Evolutionary conservation across 164 flowering plant species (phyloP), one percentile per base, ranked within the genome.

Genomic region (Magnolia officinalis): DNA sequence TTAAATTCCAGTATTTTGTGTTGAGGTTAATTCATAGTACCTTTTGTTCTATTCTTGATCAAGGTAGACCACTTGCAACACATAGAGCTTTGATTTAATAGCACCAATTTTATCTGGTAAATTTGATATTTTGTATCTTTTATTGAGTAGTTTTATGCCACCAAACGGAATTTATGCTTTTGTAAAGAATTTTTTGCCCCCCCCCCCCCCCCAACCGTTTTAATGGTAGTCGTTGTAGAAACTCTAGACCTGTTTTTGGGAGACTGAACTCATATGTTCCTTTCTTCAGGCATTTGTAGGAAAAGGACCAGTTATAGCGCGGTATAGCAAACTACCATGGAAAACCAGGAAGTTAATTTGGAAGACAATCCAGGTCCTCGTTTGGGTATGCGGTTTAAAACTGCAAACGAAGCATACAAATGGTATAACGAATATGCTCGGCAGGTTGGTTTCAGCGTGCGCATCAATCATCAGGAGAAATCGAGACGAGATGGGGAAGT

Each of bases 341-440:
- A 31, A 6, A 68, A 37, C 71, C 29, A 68, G 29, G 71, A 68
- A 16, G 50, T 29, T 68, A 68, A 68, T 31, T 16, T 68, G 71
- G 71, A 68, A 29, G 71, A 68, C 49, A 68, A 68, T 29, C 31
- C 71, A 29, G 45, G 71, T 13, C 71, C 45, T 11, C 31, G 71
- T 7, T 18, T 68, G 8, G 71, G 71, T 1, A 68, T 68, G 71
- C 71, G 31, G 71, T 68, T 68, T 31, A 68, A 68, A 68, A 68
- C 71, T 31, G 18, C 71, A 1, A 37, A 29, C 14, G 71, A 68
- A 24, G 71, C 71, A 29, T 68, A 68, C 50, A 68, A 37, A 68
- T 68, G 71, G 71, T 75, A 75, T 24, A 75, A 75, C 50, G 72
- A 49, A 21, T 75, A 75, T 66, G 77, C 77, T 29, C 14, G 77